Conservation (phyloP, 345 rosid genomes). For the Populus deltoides region DNA sequence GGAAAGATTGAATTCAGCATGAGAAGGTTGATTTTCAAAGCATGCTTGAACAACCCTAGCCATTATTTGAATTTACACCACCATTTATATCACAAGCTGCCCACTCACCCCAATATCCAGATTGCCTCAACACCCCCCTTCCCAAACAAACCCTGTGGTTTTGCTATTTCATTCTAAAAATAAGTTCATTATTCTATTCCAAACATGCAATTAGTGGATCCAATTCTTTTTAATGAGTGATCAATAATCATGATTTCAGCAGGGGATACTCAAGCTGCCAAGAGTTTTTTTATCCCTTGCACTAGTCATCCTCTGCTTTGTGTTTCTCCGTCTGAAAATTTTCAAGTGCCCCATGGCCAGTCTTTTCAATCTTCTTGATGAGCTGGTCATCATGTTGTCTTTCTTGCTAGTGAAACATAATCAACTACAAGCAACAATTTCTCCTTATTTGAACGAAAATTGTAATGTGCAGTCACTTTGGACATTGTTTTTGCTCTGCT, state of each 20-base stretch:
- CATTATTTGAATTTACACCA: no score
- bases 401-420: not conserved
- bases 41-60: not conserved
- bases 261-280: not conserved
- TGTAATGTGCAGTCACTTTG: not conserved
- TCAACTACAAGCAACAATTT: not conserved
- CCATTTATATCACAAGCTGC: not conserved
- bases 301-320: not conserved
- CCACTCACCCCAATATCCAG: not conserved
- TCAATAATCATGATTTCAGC: not conserved
- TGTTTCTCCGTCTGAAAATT: not conserved
- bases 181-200: not conserved
- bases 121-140: not conserved
- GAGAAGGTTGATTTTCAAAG: not conserved
- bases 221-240: not conserved
- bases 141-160: no score
- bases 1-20: no score
- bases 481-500: not conserved
- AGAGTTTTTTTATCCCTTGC: not conserved
- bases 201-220: not conserved
- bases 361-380: not conserved
- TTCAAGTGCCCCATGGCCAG: not conserved
- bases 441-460: not conserved
- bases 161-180: no score
- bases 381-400: not conserved